Conservation (phyloP, 192 early-diverging fungal species). For the Blastocladiella britannica region DNA sequence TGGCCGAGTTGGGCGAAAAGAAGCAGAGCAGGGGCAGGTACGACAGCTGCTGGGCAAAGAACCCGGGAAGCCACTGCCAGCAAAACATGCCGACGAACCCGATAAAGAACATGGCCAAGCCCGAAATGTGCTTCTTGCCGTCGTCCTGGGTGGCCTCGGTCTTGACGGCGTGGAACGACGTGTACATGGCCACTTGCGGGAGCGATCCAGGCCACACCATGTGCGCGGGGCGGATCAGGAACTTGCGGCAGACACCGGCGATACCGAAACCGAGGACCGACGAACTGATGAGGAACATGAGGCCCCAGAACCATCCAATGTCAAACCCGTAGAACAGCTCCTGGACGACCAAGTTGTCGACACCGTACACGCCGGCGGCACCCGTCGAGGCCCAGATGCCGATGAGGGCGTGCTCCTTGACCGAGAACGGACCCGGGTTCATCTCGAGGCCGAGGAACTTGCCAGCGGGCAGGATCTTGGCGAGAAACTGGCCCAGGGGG, state of each 20-base stretch:
- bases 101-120: constrained; percentile 27
- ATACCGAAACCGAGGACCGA: constrained; percentile 42
- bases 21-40: constrained; percentile 45
- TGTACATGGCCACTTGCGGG: constrained; percentile 52
- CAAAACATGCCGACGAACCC: constrained; percentile 20
- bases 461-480: constrained; percentile 3
- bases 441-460: constrained; percentile 14
- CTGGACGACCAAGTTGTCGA: constrained; percentile 26
- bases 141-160: constrained; percentile 4
- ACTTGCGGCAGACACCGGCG: constrained; percentile 50
- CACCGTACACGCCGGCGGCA: constrained; percentile 15
- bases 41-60: constrained; percentile 42
- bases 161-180: constrained; percentile 47
- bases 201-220: constrained; percentile 80
- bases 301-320: constrained; percentile 13
- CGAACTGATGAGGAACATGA: constrained; percentile 50
- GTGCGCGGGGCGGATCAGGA: constrained; percentile 57
- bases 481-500: constrained; percentile 2
- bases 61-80: constrained; percentile 39
- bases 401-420: constrained; percentile 31
- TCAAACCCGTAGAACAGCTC: constrained; percentile 30
- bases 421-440: constrained; percentile 31
- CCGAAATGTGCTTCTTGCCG: constrained; percentile 13
- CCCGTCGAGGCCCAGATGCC: constrained; percentile 13
- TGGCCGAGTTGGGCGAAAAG: constrained; percentile 9